Base-by-base conservation (phyloP, 345 rosid species). In the Moricandia moricandioides region DNA sequence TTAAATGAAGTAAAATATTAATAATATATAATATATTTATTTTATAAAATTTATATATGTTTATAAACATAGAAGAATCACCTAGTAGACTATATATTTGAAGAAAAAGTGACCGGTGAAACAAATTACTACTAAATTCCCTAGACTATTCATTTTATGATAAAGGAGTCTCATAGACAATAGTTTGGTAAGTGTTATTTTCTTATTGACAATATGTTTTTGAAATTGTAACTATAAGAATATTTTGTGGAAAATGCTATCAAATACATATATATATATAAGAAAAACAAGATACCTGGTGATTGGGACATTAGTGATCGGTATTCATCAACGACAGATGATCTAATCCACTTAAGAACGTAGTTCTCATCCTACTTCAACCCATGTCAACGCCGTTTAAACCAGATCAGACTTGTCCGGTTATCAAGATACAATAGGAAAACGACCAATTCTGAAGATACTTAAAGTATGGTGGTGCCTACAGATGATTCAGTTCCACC, bases 291-390 rank as follows among this genome's bases (percentile, higher is more conserved):
- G 73, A 68, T 69, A 76, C 58, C 75, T 76, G 75, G 80, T 63
- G 80, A 76, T 1, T 54, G 70, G 4, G 80, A 76, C 75, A 51
- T 62, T 9, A 39, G 37, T 76, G 75, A 70, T 62, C 56, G 65
- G 39, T 62, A 55, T 69, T 18, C 18, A 18, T 18, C 58, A 49
- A 1, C 30, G 24, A 8, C 27, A 51, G 62, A 40, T 69, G 62
- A 67, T 75, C 69, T 67, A 74, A 74, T 66, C 72, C 60, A 8
- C 35, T 18, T 58, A 55, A 7, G 7, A 3, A 61, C 17, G 37
- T 75, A 21, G 63, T 37, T 75, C 6, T 75, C 63, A 52, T 12
- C 9, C 58, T 29, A 62, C 63, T 69, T 52, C 4, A 52, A 75
- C 26, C 34, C 10, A 27, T 52, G 7, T 0, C 69, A n/a, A 34